A percentile compares a stretch with the other conserved stretches of the same genome.
These are phyloP conservation scores for Ophiocordyceps polyrhachis-furcata DNA, from an alignment of 2,329 filamentous ascomycete genomes.

Conservation along the genomic window DNA sequence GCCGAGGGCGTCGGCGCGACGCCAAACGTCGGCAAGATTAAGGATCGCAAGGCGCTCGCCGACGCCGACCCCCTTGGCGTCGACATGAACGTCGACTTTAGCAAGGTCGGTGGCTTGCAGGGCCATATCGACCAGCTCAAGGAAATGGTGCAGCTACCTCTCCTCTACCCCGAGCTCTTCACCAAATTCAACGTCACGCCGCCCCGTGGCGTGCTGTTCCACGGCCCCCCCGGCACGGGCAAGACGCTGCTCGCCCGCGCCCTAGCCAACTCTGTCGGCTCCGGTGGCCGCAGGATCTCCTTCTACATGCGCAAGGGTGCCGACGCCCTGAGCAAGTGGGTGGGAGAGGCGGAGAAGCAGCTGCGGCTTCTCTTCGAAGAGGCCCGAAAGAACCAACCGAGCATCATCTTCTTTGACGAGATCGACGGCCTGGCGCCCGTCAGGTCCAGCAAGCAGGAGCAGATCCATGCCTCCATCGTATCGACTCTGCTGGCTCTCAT, in stretches of 20 bases:
- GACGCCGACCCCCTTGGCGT: slow-evolving; percentile 92
- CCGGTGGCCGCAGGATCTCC: slow-evolving; percentile 82
- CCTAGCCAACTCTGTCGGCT: slow-evolving; percentile 75
- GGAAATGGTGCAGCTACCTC: slow-evolving; percentile 90
- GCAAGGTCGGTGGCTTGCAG: slow-evolving; percentile 79
- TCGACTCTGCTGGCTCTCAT: slow-evolving; percentile 85
- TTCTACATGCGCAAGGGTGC: slow-evolving; percentile 99
- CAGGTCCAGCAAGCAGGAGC: slow-evolving; percentile 92
- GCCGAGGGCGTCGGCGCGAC: slow-evolving; percentile 30
- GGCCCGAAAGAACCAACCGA: slow-evolving; percentile 84
- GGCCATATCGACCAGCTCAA: slow-evolving; percentile 94
- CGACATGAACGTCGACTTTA: slow-evolving; percentile 82
- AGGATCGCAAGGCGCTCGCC: slow-evolving; percentile 77
- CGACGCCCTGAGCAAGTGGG: slow-evolving; percentile 96
- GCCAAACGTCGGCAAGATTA: slow-evolving; percentile 81
- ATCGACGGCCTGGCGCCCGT: slow-evolving; percentile 95
- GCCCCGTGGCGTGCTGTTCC: slow-evolving; percentile 85
- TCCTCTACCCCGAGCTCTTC: slow-evolving; percentile 92
- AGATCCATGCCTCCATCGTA: slow-evolving; percentile 95
- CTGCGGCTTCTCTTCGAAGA: slow-evolving; percentile 88
- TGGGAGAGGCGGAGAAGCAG: slow-evolving; percentile 93
- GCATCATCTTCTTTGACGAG: slow-evolving; percentile 99
- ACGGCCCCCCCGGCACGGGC: slow-evolving; percentile 91
- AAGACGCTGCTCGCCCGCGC: slow-evolving; percentile 93
- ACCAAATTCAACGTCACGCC: slow-evolving; percentile 81